phyloP scores from a whole-genome alignment of 2,329 filamentous ascomycete species.

The Sordariomycetes sp. region DNA sequence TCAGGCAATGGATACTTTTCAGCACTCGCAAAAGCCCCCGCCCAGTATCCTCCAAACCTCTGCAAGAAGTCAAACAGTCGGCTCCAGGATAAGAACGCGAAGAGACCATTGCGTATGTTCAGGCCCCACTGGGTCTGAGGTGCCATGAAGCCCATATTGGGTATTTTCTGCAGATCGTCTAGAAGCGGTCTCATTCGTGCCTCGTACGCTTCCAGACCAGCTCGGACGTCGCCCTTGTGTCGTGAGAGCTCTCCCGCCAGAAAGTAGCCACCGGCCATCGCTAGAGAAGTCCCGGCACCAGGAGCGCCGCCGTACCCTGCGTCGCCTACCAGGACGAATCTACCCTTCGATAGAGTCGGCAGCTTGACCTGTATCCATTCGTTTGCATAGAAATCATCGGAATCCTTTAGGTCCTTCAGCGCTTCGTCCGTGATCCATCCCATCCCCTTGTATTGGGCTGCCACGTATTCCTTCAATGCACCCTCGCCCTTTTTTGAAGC shows the following conservation, averaged over 20 bases:
- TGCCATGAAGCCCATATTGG: conserved; percentile 23
- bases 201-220: conserved; percentile 30
- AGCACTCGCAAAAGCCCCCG: background rate
- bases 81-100: conserved; percentile 27
- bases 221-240: conserved; percentile 13
- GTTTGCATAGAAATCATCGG: conserved; percentile 36
- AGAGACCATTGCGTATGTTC: conserved; percentile 28
- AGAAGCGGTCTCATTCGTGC: conserved; percentile 29
- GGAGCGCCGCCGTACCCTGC: conserved; percentile 34
- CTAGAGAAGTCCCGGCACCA: conserved; percentile 36
- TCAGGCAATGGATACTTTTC: conserved; percentile 1
- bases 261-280: conserved; percentile 37
- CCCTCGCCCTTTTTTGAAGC: conserved; percentile 10
- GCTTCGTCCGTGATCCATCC: conserved; percentile 34
- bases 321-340: conserved; percentile 40
- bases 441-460: conserved; percentile 27
- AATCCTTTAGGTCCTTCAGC: conserved; percentile 19
- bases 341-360: conserved; percentile 23
- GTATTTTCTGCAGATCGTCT: conserved; percentile 18
- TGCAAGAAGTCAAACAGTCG: background rate
- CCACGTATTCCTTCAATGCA: conserved; percentile 23
- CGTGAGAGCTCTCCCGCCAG: conserved; percentile 35
- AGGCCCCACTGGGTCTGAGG: conserved; percentile 32
- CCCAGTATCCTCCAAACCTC: background rate
- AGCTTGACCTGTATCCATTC: conserved; percentile 33